Evolutionary conservation across 2,329 filamentous ascomycete genomes (phyloP).

Genomic region (Parastagonospora nodorum): DNA sequence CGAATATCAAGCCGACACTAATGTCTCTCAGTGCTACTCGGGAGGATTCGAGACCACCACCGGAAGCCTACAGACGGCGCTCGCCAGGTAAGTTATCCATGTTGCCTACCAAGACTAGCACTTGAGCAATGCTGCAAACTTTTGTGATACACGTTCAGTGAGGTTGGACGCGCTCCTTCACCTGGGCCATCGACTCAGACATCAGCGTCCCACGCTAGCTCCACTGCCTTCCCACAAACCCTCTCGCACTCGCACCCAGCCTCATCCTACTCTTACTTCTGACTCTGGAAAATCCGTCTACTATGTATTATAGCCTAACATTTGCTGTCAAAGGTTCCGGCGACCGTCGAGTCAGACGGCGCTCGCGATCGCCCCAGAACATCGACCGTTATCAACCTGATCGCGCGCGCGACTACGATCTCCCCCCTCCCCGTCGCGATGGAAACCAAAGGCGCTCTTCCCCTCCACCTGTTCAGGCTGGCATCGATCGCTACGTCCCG

Average conservation of each 20-base stretch:
- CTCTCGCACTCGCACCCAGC: neutral
- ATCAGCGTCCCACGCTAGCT: neutral
- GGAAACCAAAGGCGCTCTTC: constrained; percentile 65
- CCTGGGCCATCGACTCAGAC: too few relatives aligned
- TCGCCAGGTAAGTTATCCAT: constrained; percentile 66
- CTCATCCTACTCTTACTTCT: neutral
- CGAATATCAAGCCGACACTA: constrained; percentile 10
- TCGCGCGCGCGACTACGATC: constrained; percentile 70
- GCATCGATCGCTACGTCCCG: constrained; percentile 85
- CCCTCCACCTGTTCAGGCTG: constrained; percentile 64
- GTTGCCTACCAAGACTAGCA: too few relatives aligned
- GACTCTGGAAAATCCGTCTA: neutral
- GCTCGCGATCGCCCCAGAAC: constrained; percentile 72
- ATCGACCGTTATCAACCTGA: constrained; percentile 81
- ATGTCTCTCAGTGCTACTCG: constrained; percentile 35
- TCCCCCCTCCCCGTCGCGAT: constrained; percentile 62
- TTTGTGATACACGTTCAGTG: too few relatives aligned
- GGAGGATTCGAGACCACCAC: constrained; percentile 62
- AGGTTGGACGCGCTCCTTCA: too few relatives aligned
- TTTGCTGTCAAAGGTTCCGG: constrained; percentile 21
- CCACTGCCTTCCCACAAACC: neutral
- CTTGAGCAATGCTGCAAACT: too few relatives aligned
- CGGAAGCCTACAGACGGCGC: constrained; percentile 59
- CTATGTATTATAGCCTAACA: constrained; percentile 6
- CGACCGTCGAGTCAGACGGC: constrained; percentile 49